Evolutionary conservation across 2,329 filamentous ascomycete species (phyloP).

Genomic region (Orbilia brochopaga): DNA sequence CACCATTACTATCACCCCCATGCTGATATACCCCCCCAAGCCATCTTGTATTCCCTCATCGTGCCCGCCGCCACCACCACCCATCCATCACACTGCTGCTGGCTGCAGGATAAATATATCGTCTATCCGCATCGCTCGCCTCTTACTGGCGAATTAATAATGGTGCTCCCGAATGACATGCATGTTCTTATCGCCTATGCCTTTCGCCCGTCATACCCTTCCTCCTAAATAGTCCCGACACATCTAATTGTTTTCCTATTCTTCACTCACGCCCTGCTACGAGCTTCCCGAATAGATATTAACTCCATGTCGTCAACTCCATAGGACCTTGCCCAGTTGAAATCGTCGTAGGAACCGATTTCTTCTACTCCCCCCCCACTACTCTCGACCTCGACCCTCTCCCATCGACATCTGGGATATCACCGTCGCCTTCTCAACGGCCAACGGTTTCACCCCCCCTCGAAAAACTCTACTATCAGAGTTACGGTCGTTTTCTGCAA

Average conservation of each 20-base stretch:
- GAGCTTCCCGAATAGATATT: background rate
- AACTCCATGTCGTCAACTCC: background rate
- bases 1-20: conserved; percentile 1
- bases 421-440: conserved; percentile 17
- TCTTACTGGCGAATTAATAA: conserved; percentile 25
- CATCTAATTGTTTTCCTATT: background rate
- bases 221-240: background rate
- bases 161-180: conserved; percentile 4
- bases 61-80: background rate
- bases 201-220: conserved; percentile 10
- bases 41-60: conserved; percentile 11
- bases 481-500: conserved; percentile 26
- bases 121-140: conserved; percentile 19
- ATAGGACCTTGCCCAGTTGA: background rate
- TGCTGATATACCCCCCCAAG: background rate
- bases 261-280: background rate
- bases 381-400: background rate
- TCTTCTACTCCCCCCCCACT: background rate
- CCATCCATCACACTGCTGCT: conserved; percentile 1
- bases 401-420: conserved; percentile 1
- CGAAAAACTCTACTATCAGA: conserved; percentile 20
- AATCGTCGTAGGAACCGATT: conserved; percentile 1
- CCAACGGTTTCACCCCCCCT: conserved; percentile 18
- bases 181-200: conserved; percentile 12
- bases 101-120: background rate